Base-by-base conservation (phyloP, 2,329 filamentous ascomycete genomes). In the Pseudogymnoascus sp. region DNA sequence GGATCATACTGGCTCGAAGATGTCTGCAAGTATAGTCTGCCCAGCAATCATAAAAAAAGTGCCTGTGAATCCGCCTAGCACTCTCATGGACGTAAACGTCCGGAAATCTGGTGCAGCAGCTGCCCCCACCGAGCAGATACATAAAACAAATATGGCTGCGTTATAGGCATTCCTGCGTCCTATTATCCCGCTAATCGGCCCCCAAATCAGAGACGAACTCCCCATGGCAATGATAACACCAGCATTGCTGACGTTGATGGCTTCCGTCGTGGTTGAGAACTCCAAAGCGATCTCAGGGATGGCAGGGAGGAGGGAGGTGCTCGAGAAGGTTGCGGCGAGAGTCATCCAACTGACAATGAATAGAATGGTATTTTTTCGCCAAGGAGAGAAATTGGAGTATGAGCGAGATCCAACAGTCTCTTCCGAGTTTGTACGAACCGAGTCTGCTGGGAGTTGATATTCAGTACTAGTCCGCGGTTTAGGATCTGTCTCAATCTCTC, bases 321-420 rank as follows among this genome's bases (percentile, higher is more conserved):
- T 75, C n/a, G 74, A 76, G 65, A 77, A 79, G 40, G 76, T 76
- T 6, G 75, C 71, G 1, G 73, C 70, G 4, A 78, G 68, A 1
- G 76, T 74, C 69, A 76, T 74, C 75, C 75, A 79, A 64, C 75
- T 76, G 25, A 74, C 73, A 9, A 73, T 66, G 65, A 78, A 77
- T 41, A 78, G 69, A 25, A 79, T 76, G 21, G 77, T 67, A 21
- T 65, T 72, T 70, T 78, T 78, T 25, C 71, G 72, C 75, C 75
- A 77, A 62, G 58, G 62, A 7, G 74, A 72, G 58, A 63, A 69
- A 69, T 5, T 64, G 16, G 38, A 41, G 38, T 18, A 41, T 41
- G 38, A 11, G 16, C n/a, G 16, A 9, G 38, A 9, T 4, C 16
- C 38, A 9, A 16, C 1, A 16, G 7, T 18, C 38, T 18, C 7